Percentiles rank a stretch among this genome's conserved stretches.
phyloP scores from a whole-genome alignment of 2,329 filamentous ascomycete genomes.

The Beauveria brongniartii region DNA sequence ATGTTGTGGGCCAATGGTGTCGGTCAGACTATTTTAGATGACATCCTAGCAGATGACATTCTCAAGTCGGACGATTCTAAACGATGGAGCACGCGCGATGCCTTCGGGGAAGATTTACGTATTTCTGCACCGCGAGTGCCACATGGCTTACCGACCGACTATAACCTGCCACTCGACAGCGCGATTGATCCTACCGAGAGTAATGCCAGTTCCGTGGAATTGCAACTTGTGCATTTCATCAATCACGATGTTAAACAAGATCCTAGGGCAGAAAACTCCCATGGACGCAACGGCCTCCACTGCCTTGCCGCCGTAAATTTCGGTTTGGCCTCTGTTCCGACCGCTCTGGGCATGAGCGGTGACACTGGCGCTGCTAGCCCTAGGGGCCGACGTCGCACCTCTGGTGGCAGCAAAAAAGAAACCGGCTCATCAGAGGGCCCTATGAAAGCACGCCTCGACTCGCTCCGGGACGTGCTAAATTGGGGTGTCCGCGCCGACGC shows the following conservation, averaged over 20 bases:
- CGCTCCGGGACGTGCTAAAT: slow-evolving; percentile 24
- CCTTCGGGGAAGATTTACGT: slow-evolving; percentile 29
- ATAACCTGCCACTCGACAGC: slow-evolving; percentile 12
- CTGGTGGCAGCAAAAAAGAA: not conserved
- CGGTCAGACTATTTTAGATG: slow-evolving; percentile 21
- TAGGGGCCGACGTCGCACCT: not conserved
- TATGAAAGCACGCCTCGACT: slow-evolving; percentile 21
- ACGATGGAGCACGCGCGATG: slow-evolving; percentile 36
- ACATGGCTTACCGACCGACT: slow-evolving; percentile 15
- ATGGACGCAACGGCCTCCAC: slow-evolving; percentile 49
- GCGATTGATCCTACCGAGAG: slow-evolving; percentile 19
- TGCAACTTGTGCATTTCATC: slow-evolving; percentile 30
- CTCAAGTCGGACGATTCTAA: slow-evolving; percentile 26
- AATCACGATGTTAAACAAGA: slow-evolving; percentile 25
- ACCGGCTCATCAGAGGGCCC: slow-evolving; percentile 27
- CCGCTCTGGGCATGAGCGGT: slow-evolving; percentile 14
- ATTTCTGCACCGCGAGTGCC: not conserved
- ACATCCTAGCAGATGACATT: slow-evolving; percentile 23
- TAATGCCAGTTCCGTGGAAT: slow-evolving; percentile 11
- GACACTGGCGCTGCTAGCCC: not conserved
- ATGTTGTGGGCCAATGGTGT: slow-evolving; percentile 24
- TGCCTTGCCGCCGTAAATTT: slow-evolving; percentile 49
- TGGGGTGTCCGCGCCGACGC: slow-evolving; percentile 41
- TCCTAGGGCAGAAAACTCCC: slow-evolving; percentile 24
- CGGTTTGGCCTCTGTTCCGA: slow-evolving; percentile 25